A percentile compares a stretch with the other conserved stretches of the same genome.
These are phyloP conservation scores for Corymbia citriodora DNA, from an alignment of 441 rosid genomes.

Conservation along the genomic window DNA sequence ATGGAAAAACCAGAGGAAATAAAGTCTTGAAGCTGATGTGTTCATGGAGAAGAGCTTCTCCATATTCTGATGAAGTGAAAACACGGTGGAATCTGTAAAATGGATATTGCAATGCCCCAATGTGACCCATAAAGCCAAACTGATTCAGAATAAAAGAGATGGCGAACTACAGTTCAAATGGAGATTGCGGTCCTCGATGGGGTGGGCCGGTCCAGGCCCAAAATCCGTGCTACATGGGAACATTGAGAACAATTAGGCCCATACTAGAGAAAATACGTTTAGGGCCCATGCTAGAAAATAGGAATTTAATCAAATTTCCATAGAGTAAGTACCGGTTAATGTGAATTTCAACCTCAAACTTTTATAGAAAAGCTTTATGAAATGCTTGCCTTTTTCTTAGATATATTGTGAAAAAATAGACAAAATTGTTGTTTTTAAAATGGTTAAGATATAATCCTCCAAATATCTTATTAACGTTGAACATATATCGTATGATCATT, in stretches of 20 bases:
- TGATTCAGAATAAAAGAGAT: background rate
- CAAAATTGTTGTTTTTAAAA: background rate
- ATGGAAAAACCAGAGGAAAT: background rate
- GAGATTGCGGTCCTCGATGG: accelerated
- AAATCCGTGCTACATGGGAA: no score
- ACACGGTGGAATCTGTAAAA: no score
- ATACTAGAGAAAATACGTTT: background rate
- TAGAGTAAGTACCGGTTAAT: background rate
- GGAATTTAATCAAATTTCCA: background rate
- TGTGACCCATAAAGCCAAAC: background rate
- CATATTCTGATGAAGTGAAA: background rate
- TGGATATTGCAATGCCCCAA: background rate
- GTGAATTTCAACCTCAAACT: background rate
- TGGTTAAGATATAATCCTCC: background rate
- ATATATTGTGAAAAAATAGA: conserved; percentile 26
- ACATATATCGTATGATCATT: background rate
- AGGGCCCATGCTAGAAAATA: background rate
- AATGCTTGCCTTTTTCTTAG: conserved; percentile 76
- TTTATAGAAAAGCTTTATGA: conserved; percentile 2
- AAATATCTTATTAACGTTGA: background rate
- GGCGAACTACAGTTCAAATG: background rate
- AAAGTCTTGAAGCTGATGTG: background rate
- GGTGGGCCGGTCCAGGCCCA: no score
- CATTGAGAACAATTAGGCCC: background rate
- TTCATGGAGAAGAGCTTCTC: background rate